Percentiles rank a stretch among this genome's conserved stretches.
Conservation (phyloP, 108 stramenopile species). For the Skeletonema costatum region DNA sequence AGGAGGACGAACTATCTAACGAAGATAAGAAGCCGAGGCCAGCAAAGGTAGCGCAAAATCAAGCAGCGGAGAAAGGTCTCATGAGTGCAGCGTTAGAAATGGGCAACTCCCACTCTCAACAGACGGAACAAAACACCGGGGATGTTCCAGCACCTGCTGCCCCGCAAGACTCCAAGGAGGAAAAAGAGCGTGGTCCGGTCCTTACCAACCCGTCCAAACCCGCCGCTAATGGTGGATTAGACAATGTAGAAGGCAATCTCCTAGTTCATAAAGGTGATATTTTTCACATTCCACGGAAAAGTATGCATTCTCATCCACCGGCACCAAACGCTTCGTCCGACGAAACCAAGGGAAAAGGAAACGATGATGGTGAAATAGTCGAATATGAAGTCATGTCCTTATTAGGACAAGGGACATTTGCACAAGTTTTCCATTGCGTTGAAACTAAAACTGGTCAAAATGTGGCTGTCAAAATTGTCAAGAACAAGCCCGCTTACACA, state of each 20-base stretch:
- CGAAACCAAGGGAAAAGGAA: constrained; percentile 2
- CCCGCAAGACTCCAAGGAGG: neutral
- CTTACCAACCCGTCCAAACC: constrained; percentile 76
- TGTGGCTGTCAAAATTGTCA: constrained; percentile 96
- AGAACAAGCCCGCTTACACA: constrained; percentile 94
- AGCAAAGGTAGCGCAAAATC: neutral
- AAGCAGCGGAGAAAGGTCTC: neutral
- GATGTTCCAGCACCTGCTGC: neutral
- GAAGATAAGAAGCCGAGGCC: neutral
- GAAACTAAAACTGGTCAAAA: constrained; percentile 56
- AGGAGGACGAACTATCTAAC: neutral
- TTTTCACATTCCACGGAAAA: constrained; percentile 53
- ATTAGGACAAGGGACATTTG: constrained; percentile 96
- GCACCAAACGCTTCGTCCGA: neutral
- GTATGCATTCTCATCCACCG: constrained; percentile 46
- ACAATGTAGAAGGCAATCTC: constrained; percentile 82
- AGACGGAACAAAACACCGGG: neutral
- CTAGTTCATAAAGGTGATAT: constrained; percentile 72
- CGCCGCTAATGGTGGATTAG: constrained; percentile 62
- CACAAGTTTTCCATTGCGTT: constrained; percentile 94
- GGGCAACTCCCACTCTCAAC: neutral
- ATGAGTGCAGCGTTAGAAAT: neutral
- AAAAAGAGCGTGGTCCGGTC: constrained; percentile 53
- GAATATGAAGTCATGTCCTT: constrained; percentile 66
- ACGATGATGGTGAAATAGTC: constrained; percentile 6